Conservation (phyloP, 495 filamentous ascomycete species). For the Cercophora samala region DNA sequence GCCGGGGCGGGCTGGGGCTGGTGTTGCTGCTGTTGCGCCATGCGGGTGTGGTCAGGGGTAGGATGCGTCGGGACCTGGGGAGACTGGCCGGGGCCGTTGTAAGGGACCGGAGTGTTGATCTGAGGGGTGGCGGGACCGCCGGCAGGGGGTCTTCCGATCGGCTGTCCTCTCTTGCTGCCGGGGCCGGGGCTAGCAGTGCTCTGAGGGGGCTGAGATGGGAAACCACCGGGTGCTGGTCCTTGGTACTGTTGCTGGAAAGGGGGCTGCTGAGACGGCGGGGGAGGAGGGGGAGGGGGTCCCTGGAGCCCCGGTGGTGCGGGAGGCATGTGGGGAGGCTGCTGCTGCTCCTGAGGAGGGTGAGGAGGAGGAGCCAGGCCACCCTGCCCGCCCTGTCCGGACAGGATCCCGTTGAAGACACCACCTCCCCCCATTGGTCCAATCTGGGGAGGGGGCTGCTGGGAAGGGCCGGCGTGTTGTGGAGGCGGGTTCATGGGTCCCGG, state of each 20-base stretch:
- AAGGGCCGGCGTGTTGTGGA: constrained; percentile 69
- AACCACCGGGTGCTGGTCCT: constrained; percentile 48
- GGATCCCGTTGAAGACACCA: constrained; percentile 83
- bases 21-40: constrained; percentile 18
- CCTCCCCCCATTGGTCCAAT: constrained; percentile 85
- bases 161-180: constrained; percentile 55
- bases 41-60: constrained; percentile 56
- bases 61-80: constrained; percentile 77
- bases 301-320: constrained; percentile 64
- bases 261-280: constrained; percentile 50
- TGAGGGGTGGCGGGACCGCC: constrained; percentile 85
- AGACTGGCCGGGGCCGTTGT: constrained; percentile 77
- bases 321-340: constrained; percentile 55
- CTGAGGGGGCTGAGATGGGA: constrained; percentile 67
- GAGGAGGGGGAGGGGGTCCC: constrained; percentile 57
- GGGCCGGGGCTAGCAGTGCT: constrained; percentile 85
- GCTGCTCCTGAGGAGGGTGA: constrained; percentile 59
- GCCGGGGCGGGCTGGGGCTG: constrained; percentile 40
- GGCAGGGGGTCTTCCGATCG: constrained; percentile 51
- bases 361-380: constrained; percentile 85
- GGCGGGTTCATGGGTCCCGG: constrained; percentile 60
- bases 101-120: constrained; percentile 76
- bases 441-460: constrained; percentile 65
- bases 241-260: constrained; percentile 52
- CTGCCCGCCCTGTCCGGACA: constrained; percentile 84